phyloP scores from a whole-genome alignment of 768 basidiomycete genomes.

The Tulasnella sp. region DNA sequence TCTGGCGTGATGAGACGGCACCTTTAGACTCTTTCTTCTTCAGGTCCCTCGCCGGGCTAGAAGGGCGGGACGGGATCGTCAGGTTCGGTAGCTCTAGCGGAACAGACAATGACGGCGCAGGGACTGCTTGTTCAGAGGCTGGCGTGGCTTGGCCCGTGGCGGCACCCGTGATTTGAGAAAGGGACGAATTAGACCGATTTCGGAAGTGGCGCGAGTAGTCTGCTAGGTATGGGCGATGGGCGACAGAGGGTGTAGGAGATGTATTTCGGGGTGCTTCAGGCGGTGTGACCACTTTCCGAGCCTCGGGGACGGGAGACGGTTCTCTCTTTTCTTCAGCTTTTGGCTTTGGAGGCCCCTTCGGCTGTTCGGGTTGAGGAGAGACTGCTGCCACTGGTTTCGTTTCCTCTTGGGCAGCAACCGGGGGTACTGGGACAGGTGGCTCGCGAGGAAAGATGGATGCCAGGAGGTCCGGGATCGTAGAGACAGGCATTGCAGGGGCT shows the following conservation, averaged over 20 bases:
- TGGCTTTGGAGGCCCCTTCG: neutral
- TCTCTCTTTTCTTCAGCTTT: neutral
- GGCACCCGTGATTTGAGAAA: neutral
- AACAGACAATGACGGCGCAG: neutral
- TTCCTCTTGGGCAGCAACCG: neutral
- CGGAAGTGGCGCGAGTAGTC: slow-evolving; percentile 22
- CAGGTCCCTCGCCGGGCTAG: neutral
- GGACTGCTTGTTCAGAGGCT: neutral
- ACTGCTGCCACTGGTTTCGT: neutral
- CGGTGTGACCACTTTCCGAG: neutral
- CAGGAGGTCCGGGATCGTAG: neutral
- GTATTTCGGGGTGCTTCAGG: neutral
- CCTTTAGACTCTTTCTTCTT: slow-evolving; percentile 8
- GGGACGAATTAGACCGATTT: neutral
- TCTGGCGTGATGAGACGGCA: neutral
- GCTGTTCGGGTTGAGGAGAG: neutral
- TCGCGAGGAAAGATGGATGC: neutral
- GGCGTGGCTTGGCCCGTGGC: neutral
- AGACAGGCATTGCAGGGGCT: neutral
- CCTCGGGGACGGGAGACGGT: neutral
- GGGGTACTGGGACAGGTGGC: neutral
- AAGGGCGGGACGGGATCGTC: neutral
- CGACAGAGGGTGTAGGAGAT: neutral
- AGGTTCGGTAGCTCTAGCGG: neutral
- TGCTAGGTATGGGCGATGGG: slow-evolving; percentile 18